Evolutionary conservation across 345 rosid species (phyloP).

Genomic region (Carallia pectinifolia): DNA sequence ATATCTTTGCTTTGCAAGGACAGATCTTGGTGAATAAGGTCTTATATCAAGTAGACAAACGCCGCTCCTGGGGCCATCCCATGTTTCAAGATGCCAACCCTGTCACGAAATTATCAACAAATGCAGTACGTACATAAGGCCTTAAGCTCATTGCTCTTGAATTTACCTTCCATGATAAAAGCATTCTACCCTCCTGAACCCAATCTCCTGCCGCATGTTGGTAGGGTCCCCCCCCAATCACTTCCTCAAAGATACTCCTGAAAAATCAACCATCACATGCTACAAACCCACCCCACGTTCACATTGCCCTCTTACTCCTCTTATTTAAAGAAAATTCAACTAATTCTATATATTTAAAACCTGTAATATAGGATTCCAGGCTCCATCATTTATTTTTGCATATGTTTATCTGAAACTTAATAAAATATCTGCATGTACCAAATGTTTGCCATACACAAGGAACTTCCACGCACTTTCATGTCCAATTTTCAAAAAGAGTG

Average conservation of each 20-base stretch:
- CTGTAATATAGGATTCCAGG: constrained; percentile 23
- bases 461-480: constrained; percentile 8
- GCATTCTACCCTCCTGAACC: constrained; percentile 27
- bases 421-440: too few species aligned
- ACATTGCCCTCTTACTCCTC: not conserved
- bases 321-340: not conserved
- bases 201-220: constrained; percentile 31
- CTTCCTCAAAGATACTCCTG: constrained; percentile 38
- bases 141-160: not conserved
- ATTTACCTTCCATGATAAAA: constrained; percentile 24
- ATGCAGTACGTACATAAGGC: too few species aligned
- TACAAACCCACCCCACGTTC: constrained; percentile 36
- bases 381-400: too few species aligned
- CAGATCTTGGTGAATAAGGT: too few species aligned
- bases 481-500: not conserved
- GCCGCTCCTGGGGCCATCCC: too few species aligned
- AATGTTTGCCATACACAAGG: too few species aligned
- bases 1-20: too few species aligned
- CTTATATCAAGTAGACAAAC: too few species aligned
- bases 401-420: too few species aligned
- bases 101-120: too few species aligned
- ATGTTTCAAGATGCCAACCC: too few species aligned
- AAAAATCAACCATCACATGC: constrained; percentile 52
- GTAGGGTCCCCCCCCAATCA: constrained; percentile 27
- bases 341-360: not conserved